Conservation (phyloP, 306 rosid genomes). For the Hippophae rhamnoides region DNA sequence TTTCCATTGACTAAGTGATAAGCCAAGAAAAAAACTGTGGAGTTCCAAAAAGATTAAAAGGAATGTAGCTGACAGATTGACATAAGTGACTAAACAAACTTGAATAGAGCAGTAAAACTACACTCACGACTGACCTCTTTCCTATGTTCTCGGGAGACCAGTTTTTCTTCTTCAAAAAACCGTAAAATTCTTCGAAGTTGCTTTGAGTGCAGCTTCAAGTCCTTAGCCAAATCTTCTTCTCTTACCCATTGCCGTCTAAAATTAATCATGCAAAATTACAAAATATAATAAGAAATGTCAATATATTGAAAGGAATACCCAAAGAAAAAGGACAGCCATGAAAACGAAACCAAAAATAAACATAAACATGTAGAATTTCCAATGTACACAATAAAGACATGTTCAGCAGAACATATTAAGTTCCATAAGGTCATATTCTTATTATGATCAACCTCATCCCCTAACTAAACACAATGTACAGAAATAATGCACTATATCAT, state of each 20-base stretch:
- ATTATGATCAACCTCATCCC: too few relatives aligned
- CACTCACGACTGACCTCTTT: slow-evolving; percentile 52
- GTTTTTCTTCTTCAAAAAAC: slow-evolving; percentile 87
- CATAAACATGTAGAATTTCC: too few relatives aligned
- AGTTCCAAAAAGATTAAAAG: background rate
- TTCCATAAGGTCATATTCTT: too few relatives aligned
- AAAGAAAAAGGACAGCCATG: background rate
- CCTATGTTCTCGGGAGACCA: slow-evolving; percentile 82
- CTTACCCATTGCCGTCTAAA: slow-evolving; percentile 91
- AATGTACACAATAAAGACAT: too few relatives aligned
- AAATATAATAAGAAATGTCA: slow-evolving; percentile 4
- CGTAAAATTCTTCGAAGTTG: slow-evolving; percentile 81
- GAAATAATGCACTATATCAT: too few relatives aligned
- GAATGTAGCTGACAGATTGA: background rate
- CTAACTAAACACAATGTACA: too few relatives aligned
- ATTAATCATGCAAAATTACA: slow-evolving; percentile 1
- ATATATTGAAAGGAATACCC: slow-evolving; percentile 5
- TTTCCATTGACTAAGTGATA: background rate
- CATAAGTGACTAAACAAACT: background rate
- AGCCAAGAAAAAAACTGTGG: background rate
- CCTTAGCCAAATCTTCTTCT: slow-evolving; percentile 96
- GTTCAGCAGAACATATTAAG: too few relatives aligned
- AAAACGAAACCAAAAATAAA: background rate
- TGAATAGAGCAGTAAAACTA: slow-evolving; percentile 8
- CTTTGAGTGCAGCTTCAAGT: slow-evolving; percentile 79